Conservation (phyloP, 768 basidiomycete species). For the Amanita phalloides region DNA sequence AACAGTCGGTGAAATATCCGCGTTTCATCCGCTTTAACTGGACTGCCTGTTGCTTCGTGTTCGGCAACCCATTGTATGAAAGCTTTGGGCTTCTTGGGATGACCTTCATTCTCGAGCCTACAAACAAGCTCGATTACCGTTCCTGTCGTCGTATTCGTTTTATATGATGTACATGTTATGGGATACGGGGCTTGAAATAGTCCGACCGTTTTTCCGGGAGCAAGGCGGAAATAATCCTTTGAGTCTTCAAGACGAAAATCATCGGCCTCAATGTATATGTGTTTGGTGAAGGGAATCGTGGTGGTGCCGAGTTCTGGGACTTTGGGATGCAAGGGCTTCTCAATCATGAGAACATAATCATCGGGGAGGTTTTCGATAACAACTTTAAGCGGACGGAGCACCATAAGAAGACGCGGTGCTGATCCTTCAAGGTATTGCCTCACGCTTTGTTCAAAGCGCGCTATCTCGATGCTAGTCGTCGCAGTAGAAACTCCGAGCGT, state of each 20-base stretch:
- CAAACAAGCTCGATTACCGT: slow-evolving; percentile 73
- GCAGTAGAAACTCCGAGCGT: slow-evolving; percentile 89
- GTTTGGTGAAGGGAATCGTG: slow-evolving; percentile 76
- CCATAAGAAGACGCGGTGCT: slow-evolving; percentile 85
- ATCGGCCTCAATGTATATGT: slow-evolving; percentile 84
- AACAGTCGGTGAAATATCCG: slow-evolving; percentile 90
- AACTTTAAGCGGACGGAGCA: slow-evolving; percentile 82
- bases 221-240: slow-evolving; percentile 93
- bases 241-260: slow-evolving; percentile 92
- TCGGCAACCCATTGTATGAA: slow-evolving; percentile 98
- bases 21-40: slow-evolving; percentile 80
- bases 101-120: slow-evolving; percentile 60
- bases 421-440: slow-evolving; percentile 83
- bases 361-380: slow-evolving; percentile 86
- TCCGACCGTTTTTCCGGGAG: slow-evolving; percentile 95
- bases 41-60: slow-evolving; percentile 65
- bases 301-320: slow-evolving; percentile 78
- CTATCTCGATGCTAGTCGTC: slow-evolving; percentile 71
- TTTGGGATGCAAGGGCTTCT: slow-evolving; percentile 93
- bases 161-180: slow-evolving; percentile 88
- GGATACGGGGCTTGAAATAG: slow-evolving; percentile 89
- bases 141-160: slow-evolving; percentile 61
- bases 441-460: slow-evolving; percentile 84
- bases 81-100: slow-evolving; percentile 73
- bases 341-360: slow-evolving; percentile 71